Evolutionary conservation across 805 yeast genomes (phyloP), one percentile per base, ranked within the genome.

Genomic region (Candida rishiriensis): DNA sequence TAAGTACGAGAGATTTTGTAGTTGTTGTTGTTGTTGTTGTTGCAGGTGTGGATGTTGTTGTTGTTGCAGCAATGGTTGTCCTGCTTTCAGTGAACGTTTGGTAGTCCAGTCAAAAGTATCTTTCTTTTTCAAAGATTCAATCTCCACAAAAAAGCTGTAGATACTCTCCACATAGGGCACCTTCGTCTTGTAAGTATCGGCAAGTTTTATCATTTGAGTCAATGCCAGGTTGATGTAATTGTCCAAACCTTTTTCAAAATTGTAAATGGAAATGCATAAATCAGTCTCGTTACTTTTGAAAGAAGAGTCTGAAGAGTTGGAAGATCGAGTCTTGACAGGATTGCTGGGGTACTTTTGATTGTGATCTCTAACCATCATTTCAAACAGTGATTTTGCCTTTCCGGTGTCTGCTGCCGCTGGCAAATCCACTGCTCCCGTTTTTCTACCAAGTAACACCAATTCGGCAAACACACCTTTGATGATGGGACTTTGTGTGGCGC

Each of bases 381-480:
- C 53, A 18, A 60, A 53, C 8, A 51, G 33, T 2, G 39, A 29
- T n/a, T 53, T 49, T 2, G 50, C 14, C 14, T 35, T 46, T 3
- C 39, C 12, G 1, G 31, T 13, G 29, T 61, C 60, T 1, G 34
- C n/a, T 7, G 54, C 49, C 10, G 47, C 45, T 1, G 67, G 65
- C 29, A 61, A 44, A 41, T 60, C 65, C 3, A 48, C 39, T 12
- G 55, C 53, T 11, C 65, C 64, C 4, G 50, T 39, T 29, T 31
- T 29, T 42, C 50, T 49, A 5, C 61, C 63, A 2, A 63, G 17
- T 1, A 17, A 21, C 10, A 61, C 31, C 2, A 61, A 40, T 34
- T 61, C 59, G 14, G 46, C n/a, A 35, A 59, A 54, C 2, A 46
- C 44, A 1, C 63, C 62, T 32, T 43, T 51, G 10, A 52, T 38